Conservation (phyloP, 2,329 filamentous ascomycete genomes). For the Pseudocercospora eumusae region DNA sequence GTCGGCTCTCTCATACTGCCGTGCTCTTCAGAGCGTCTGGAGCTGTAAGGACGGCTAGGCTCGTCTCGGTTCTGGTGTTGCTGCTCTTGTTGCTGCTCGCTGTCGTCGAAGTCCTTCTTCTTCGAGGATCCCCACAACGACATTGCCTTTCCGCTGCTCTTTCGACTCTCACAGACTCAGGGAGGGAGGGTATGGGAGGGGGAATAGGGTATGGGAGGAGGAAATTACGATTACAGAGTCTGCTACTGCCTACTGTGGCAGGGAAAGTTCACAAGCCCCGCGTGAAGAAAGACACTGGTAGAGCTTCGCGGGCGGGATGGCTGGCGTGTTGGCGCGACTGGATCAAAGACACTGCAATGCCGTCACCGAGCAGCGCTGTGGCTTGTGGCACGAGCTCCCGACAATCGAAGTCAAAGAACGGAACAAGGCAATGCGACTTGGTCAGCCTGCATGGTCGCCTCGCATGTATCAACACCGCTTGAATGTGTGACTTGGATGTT, state of each 20-base stretch:
- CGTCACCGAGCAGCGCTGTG: conserved; percentile 14
- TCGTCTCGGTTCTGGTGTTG: conserved; percentile 35
- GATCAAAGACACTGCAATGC: conserved; percentile 10
- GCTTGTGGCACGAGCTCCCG: conserved; percentile 24
- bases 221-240: conserved; percentile 8
- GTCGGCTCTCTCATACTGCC: conserved; percentile 50
- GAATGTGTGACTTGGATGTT: conserved; percentile 4
- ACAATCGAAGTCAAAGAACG: conserved; percentile 12
- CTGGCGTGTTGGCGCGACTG: conserved; percentile 5
- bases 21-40: conserved; percentile 27
- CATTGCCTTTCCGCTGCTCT: conserved; percentile 42
- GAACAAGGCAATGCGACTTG: conserved; percentile 16
- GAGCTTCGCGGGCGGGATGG: conserved; percentile 3
- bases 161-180: conserved; percentile 8
- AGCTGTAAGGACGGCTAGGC: conserved; percentile 24
- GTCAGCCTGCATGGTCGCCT: no score
- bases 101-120: conserved; percentile 47
- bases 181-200: no score
- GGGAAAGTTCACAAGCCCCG: neutral
- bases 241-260: conserved; percentile 7
- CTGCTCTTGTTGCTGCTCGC: conserved; percentile 37
- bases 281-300: conserved; percentile 4
- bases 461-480: no score
- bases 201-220: neutral
- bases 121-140: conserved; percentile 58